phyloP scores from a whole-genome alignment of 106 monocot species.

The Iris macrosiphon region DNA sequence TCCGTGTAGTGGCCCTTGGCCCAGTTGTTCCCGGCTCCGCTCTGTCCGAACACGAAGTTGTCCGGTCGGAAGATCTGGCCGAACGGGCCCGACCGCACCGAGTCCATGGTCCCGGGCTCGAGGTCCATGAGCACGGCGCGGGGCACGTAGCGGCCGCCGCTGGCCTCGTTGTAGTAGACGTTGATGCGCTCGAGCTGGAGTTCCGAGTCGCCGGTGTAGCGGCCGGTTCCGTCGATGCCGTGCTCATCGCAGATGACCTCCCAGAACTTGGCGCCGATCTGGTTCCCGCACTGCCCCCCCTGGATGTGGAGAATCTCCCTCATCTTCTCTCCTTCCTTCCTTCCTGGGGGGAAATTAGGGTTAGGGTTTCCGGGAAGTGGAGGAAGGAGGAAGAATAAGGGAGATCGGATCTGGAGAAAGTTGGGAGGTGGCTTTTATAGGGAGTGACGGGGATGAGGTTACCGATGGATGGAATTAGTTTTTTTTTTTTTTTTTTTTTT shows the following conservation, averaged over 20 bases:
- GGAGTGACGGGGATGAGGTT: no score
- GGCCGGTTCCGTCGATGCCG: slow-evolving; percentile 35
- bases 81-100: slow-evolving; percentile 25
- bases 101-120: slow-evolving; percentile 34
- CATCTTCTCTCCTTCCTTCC: slow-evolving; percentile 17
- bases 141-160: slow-evolving; percentile 26
- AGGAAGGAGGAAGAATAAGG: no score
- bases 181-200: slow-evolving; percentile 33
- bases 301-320: slow-evolving; percentile 57
- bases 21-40: slow-evolving; percentile 83
- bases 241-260: slow-evolving; percentile 51
- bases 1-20: slow-evolving; percentile 46
- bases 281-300: slow-evolving; percentile 53
- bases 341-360: no score
- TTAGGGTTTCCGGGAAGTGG: background rate
- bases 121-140: slow-evolving; percentile 31
- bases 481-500: no score
- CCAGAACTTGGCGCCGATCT: slow-evolving; percentile 62
- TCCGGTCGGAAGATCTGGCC: slow-evolving; percentile 31
- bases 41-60: slow-evolving; percentile 60
- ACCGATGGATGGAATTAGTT: no score
- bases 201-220: slow-evolving; percentile 27
- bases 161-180: slow-evolving; percentile 35
- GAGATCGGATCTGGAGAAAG: no score
- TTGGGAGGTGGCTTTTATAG: no score